phyloP scores from a whole-genome alignment of 148 eudicot species.

The Spergularia bocconei region DNA sequence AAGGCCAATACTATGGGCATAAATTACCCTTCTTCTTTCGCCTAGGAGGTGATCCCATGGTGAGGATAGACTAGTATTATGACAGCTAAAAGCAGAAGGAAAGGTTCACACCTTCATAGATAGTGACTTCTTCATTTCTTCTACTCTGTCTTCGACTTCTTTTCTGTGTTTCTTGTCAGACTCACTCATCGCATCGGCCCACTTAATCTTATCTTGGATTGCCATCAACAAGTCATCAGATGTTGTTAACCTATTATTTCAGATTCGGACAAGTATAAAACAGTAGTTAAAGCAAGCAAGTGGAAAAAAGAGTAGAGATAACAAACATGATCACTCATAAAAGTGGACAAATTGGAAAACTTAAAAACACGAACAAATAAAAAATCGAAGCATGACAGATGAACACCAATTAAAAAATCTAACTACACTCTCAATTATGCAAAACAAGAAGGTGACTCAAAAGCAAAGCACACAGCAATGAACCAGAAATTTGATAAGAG shows the following conservation, averaged over 20 bases:
- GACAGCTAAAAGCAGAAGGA: not conserved
- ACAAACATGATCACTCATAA: not conserved
- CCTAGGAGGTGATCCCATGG: not conserved
- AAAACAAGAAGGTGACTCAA: not conserved
- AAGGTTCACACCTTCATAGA: constrained; percentile 67
- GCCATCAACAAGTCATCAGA: constrained; percentile 75
- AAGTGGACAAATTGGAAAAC: not conserved
- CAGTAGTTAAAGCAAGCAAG: not conserved
- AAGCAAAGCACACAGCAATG: not conserved
- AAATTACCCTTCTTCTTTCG: not conserved
- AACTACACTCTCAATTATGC: not conserved
- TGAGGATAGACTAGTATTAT: not conserved
- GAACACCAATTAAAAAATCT: constrained; percentile 5
- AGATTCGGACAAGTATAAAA: not conserved
- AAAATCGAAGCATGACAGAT: not conserved
- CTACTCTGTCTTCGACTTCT: constrained; percentile 76
- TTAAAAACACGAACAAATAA: not conserved
- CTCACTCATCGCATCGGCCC: constrained; percentile 93
- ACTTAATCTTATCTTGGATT: constrained; percentile 94
- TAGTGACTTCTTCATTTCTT: constrained; percentile 75
- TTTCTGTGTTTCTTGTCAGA: constrained; percentile 78
- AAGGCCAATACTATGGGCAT: not conserved
- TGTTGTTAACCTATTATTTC: constrained; percentile 58
- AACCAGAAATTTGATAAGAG: not conserved
- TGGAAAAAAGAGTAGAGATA: not conserved